Evolutionary conservation across 345 rosid species (phyloP), one percentile per base, ranked within the genome.

Genomic region (Hevea brasiliensis): DNA sequence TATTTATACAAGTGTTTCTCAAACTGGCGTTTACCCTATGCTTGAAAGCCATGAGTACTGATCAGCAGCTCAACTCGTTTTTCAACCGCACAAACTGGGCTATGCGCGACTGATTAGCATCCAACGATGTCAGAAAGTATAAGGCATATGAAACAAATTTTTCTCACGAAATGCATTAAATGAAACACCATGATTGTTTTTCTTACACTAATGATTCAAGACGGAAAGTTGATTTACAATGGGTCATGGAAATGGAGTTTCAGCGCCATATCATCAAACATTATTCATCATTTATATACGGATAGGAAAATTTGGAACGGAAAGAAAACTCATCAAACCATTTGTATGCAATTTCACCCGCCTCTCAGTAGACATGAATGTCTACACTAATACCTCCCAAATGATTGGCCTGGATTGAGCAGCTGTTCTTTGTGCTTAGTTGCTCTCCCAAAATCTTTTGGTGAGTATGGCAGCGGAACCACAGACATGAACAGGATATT

Each of bases 381-480:
- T 85, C 94, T 20, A 92, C 92, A 65, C 81, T 89, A 58, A 92
- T 87, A 66, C 90, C 90, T 80, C 88, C 84, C 81, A 90, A 63
- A 51, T 67, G 84, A 79, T 68, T 75, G 14, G 81, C 67, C 9
- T 72, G 61, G 41, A 83, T 72, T 1, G 84, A 63, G 58, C 81
- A 82, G 78, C 83, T 76, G 80, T 79, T 82, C 61, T 81, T 82
- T 40, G 74, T 62, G 44, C 57, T 80, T 29, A 83, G 20, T 69
- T 88, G 80, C 79, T 81, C 65, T 60, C 79, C 86, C 50, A 81
- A 44, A 68, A 87, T 81, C 88, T 86, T 89, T 57, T 84, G 84
- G 42, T 87, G 81, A 57, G 85, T 76, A 42, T 84, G 83, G 68
- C 82, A 85, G n/a, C 84, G 88, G 18, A 90, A 77, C 96, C 93